Base-by-base conservation (phyloP, 768 basidiomycete genomes). In the Scleroderma citrinum region DNA sequence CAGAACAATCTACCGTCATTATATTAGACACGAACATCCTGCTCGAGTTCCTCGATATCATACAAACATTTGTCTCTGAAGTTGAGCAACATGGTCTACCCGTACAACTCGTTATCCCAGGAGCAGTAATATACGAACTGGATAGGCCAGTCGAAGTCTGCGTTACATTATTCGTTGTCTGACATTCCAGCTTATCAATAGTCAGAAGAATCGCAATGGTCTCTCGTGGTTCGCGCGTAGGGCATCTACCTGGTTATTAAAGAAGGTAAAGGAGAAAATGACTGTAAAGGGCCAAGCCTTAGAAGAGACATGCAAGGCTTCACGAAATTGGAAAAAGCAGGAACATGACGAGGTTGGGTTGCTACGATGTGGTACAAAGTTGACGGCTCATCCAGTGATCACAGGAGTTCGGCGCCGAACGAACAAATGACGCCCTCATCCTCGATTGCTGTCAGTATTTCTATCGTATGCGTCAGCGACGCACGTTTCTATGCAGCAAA, bases 11-110 rank as follows among this genome's bases (percentile, higher is more conserved):
- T 31, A 67, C 69, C 16, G 77, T 76, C 55, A 58, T 91, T 44
- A 77, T 92, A 14, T 61, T 89, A 29, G 89, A 92, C 59, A 92
- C 89, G 24, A 92, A 92, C 56, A 77, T 91, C 52, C 70, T 92
- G 23, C 65, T 88, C 56, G 79, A 82, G 59, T 73, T 81, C 52
- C 76, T 89, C 51, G 79, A 81, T 47, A 72, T 78, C 34, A 64
- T 91, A 51, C 73, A 78, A 51, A 73, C 76, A 40, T 86, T 91
- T 58, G 78, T 83, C 37, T 70, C 73, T 11, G 83, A 86, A 60
- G 70, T 81, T 31, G 81, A 83, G 58, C 68, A 62, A 21, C 61
- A 67, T 19, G 52, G 51, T 7, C 59, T 80, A n/a, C 76, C 79
- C n/a, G 68, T 85, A 37, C 51, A 78, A 44, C 66, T 90, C 23